A percentile compares a stretch with the other conserved stretches of the same genome.
Conservation (phyloP, 768 basidiomycete species). For the Obba rivulosa region DNA sequence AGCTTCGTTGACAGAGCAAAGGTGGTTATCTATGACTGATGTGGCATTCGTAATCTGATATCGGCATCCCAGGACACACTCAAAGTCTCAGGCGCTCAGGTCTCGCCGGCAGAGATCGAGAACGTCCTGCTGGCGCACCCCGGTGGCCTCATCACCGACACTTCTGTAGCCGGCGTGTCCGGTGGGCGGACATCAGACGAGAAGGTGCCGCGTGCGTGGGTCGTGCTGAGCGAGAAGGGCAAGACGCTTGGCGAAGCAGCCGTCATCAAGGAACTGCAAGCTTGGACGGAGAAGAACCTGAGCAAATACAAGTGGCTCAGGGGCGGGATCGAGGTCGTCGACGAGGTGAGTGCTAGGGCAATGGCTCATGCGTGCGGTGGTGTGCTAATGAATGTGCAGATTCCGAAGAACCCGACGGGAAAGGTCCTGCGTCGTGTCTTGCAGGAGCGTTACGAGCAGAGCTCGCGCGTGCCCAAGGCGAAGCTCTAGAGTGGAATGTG, state of each 20-base stretch:
- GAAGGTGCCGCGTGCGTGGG: conserved; percentile 72
- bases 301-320: conserved; percentile 75
- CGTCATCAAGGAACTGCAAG: conserved; percentile 43
- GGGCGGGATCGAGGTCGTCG: conserved; percentile 66
- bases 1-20: conserved; percentile 75
- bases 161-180: conserved; percentile 62
- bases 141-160: conserved; percentile 55
- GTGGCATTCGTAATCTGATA: neutral
- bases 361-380: neutral
- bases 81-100: conserved; percentile 75
- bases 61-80: conserved; percentile 52
- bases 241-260: conserved; percentile 9
- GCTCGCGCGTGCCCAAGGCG: conserved; percentile 3
- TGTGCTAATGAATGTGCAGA: conserved; percentile 31
- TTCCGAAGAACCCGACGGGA: conserved; percentile 71
- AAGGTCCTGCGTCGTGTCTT: conserved; percentile 61
- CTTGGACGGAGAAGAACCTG: conserved; percentile 56
- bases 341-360: conserved; percentile 43
- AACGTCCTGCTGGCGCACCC: conserved; percentile 60
- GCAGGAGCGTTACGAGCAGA: conserved; percentile 49
- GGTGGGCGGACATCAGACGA: conserved; percentile 63
- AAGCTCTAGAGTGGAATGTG: conserved; percentile 11
- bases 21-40: neutral
- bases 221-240: conserved; percentile 58
- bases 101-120: conserved; percentile 81